Base-by-base conservation (phyloP, 2,329 filamentous ascomycete species). In the Penicillium sp. region DNA sequence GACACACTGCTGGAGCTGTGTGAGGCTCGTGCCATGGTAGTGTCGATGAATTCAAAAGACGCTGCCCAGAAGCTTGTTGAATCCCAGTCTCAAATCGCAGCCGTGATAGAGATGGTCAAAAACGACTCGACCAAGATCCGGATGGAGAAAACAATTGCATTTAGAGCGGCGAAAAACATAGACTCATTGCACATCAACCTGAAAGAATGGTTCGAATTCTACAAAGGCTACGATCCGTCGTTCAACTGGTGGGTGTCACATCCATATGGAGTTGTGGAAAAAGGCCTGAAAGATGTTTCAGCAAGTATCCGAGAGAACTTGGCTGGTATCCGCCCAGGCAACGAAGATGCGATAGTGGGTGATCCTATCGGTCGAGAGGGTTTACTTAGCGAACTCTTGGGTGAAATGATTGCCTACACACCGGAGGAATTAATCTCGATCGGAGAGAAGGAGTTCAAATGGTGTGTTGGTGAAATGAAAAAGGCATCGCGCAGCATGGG, bases 401-500 rank as follows among this genome's bases (percentile, higher is more conserved):
- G 79, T 0, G 83, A 86, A 67, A 79, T 84, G 76, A 84, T 86
- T 49, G 78, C 81, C 0, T 86, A 86, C 62, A 75, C n/a, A 33
- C 29, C 44, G 7, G 44, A 45, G 3, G 43, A 45, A 15, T 11
- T 45, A 15, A 31, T 45, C 43, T 45, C 27, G 7, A 79, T 64
- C 11, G 60, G 60, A 1, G 57, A 63, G 16, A 57, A 57, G 5
- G 59, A 64, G 38, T 64, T 85, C 25, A 82, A 78, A 3, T 86
- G 84, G 83, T 86, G 83, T 65, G 76, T 83, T 51, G 58, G 43
- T 4, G 81, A 86, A 68, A 83, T 86, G 79, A 76, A 77, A 50
- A 75, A 75, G 29, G 82, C 82, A 0, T 78, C 82, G 0, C 53
- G 64, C 3, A 74, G 79, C 31, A 73, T 86, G 29, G 81, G 80